Evolutionary conservation across 495 filamentous ascomycete genomes (phyloP).

Genomic region (Mycothermus thermophilus): DNA sequence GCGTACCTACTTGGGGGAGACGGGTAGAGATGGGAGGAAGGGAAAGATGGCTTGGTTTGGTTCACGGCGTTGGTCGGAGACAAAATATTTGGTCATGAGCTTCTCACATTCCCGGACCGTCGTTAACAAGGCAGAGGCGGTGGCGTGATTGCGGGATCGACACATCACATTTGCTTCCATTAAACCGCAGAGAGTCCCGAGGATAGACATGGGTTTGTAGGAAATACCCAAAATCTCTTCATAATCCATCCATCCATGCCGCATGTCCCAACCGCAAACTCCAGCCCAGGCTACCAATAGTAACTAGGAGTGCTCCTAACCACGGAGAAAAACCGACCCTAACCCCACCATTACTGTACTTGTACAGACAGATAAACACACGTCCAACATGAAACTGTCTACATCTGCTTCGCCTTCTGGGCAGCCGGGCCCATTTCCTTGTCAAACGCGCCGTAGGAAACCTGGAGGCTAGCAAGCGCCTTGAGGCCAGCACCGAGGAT

Average conservation of each 20-base stretch:
- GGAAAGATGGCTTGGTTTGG: not conserved
- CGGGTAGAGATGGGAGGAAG: not conserved
- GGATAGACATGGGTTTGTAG: no score
- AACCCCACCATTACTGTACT: not conserved
- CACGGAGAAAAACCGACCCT: constrained; percentile 1
- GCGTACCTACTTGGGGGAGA: no score
- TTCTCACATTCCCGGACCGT: no score
- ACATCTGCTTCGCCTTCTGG: constrained; percentile 77
- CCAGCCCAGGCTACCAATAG: no score
- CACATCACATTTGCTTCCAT: no score
- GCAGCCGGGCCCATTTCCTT: constrained; percentile 81
- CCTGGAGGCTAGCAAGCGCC: constrained; percentile 65
- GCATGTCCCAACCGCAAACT: no score
- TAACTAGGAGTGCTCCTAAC: constrained; percentile 8
- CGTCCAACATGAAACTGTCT: constrained; percentile 5
- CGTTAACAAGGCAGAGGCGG: no score
- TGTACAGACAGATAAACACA: no score
- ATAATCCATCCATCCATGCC: no score
- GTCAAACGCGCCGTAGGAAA: constrained; percentile 88
- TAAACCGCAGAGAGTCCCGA: no score
- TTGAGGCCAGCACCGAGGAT: constrained; percentile 66
- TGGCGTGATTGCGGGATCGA: no score
- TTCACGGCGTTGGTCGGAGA: constrained; percentile 2
- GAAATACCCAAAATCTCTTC: no score
- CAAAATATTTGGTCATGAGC: not conserved